Base-by-base conservation (phyloP, 305 asterid species). In the Solanum hybrid region DNA sequence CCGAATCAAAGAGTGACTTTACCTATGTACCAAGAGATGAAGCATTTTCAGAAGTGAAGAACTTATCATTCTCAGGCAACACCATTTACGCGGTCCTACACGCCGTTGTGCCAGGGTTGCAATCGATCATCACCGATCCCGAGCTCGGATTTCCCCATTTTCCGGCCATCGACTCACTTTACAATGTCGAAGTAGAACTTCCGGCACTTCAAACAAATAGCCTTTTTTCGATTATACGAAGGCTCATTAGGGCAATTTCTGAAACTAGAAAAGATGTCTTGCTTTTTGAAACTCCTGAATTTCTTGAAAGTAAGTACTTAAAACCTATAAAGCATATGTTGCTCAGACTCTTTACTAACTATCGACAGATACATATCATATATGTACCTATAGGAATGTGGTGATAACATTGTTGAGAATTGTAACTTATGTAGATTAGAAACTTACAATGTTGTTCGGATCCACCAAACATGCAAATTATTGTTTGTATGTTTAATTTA, bases 151-250 rank as follows among this genome's bases (percentile, higher is more conserved):
- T 96, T 86, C 96, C 98, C 7, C 87, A 89, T 87, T 95, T 97
- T 87, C 90, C 95, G 0, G 94, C 94, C 22, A 97, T 97, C 24
- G 98, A 97, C 42, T 29, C 89, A 6, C 88, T 97, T 9, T 97
- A 71, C 88, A 89, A 94, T 14, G 93, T 95, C 90, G 99, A 96
- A 12, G 13, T 93, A 19, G 79, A 84, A 22, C 91, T 97, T 34
- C 92, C 91, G 0, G 60, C 3, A 2, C 17, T 40, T 17, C 56
- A 88, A 3, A 90, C 92, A 76, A 17, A 76, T 2, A 3, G 79
- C 73, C 35, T 92, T 1, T 77, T 69, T 29, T 75, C 42, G 3
- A 17, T 92, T 11, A 2, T 96, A 76, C 96, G 95, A 15, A 93
- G 66, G 86, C 78, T 96, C 10, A 88, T 95, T 40, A 91, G 80